These are phyloP conservation scores for Sporothrix globosa DNA, from an alignment of 2,329 filamentous ascomycete genomes.

Conservation along the genomic window DNA sequence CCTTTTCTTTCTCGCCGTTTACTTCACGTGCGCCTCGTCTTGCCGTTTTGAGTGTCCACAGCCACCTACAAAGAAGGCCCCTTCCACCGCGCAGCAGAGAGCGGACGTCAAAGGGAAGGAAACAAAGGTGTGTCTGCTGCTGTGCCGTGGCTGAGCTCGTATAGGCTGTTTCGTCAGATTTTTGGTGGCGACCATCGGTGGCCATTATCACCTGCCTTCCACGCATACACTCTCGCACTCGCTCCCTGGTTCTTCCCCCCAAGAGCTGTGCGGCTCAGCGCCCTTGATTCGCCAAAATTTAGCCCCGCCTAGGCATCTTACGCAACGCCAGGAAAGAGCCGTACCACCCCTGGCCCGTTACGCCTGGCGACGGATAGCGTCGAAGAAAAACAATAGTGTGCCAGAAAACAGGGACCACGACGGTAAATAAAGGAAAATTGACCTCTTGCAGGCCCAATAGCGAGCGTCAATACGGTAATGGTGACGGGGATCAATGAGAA, in stretches of 20 bases:
- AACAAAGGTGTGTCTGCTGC: constrained; percentile 12
- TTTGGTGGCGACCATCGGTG: constrained; percentile 15
- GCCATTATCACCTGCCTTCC: too few relatives aligned
- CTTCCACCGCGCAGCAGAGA: constrained; percentile 1
- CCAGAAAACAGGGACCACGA: constrained; percentile 15
- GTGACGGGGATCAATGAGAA: neutral
- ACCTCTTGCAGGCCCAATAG: neutral
- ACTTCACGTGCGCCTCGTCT: constrained; percentile 22
- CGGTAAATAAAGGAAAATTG: constrained; percentile 11
- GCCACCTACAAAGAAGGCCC: neutral
- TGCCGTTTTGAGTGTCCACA: constrained; percentile 12
- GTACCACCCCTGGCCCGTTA: constrained; percentile 12
- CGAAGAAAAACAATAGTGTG: constrained; percentile 13
- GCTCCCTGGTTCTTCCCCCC: constrained; percentile 7
- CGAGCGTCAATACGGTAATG: neutral
- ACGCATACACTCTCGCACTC: neutral
- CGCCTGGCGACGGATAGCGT: constrained; percentile 15
- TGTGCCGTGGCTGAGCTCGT: constrained; percentile 28
- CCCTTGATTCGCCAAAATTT: constrained; percentile 11
- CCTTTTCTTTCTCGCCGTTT: constrained; percentile 18
- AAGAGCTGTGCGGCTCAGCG: constrained; percentile 10
- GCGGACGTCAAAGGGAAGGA: neutral
- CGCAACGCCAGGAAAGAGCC: constrained; percentile 16
- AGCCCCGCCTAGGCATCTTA: neutral
- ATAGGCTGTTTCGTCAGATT: constrained; percentile 9